A percentile compares a stretch with the other conserved stretches of the same genome.
Conservation (phyloP, 768 basidiomycete genomes). For the Tylopilus sp. region DNA sequence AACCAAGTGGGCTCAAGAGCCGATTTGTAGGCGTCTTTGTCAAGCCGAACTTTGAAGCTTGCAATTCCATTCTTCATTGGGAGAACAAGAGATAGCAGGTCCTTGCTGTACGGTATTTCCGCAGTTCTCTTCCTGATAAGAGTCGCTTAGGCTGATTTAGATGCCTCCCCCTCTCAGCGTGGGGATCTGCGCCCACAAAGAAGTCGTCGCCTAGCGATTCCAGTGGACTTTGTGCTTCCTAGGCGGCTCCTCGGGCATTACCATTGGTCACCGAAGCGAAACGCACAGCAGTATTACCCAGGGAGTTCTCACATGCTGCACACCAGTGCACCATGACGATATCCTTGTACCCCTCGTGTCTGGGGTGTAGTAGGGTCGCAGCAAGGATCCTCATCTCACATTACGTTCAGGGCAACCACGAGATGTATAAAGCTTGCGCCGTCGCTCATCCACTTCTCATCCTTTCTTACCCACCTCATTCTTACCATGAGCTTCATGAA, state of each 20-base stretch:
- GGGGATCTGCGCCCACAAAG: constrained; percentile 10
- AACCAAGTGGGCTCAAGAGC: no score
- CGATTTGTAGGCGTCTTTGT: no score
- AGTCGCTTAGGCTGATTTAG: no score
- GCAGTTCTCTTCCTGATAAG: no score
- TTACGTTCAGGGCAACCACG: neutral
- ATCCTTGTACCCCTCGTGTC: neutral
- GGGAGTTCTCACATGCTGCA: constrained; percentile 3
- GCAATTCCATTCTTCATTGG: no score
- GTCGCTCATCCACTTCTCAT: neutral
- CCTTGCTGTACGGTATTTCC: no score
- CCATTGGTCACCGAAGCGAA: neutral
- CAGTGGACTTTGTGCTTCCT: neutral
- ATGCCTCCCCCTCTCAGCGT: neutral
- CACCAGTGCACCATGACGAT: neutral
- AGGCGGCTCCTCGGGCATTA: neutral
- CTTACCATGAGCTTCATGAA: neutral
- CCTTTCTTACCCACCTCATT: neutral
- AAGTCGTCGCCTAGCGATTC: neutral
- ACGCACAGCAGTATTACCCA: neutral
- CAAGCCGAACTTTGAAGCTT: no score
- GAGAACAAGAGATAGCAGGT: no score
- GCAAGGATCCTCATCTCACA: neutral
- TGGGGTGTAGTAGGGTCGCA: neutral
- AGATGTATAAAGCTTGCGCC: constrained; percentile 9